Evolutionary conservation across 2,329 filamentous ascomycete genomes (phyloP), one percentile per base, ranked within the genome.

Genomic region (Colletotrichum sp.): DNA sequence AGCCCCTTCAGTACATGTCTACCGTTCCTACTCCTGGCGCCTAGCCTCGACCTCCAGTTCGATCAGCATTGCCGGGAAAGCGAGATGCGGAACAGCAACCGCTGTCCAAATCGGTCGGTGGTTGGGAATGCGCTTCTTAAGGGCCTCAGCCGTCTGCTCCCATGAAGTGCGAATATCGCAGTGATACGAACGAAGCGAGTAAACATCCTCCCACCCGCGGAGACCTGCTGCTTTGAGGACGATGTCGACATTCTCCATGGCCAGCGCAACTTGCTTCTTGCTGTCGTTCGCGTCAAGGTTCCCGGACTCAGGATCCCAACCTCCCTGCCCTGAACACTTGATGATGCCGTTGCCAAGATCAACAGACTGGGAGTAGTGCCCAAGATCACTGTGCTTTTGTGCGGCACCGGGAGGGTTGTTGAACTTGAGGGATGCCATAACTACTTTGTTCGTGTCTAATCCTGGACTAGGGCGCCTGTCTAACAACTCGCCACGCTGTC

Each of bases 201-300:
- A 81, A 2, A 82, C 80, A n/a, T 82, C 81, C 9, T 81, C 80
- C 81, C 80, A 81, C 0, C 80, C 80, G 1, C 77, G 75, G 1
- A 82, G 75, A 6, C 80, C 81, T 3, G 72, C 77, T 1, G 78
- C 71, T 36, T 80, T 72, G 18, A 82, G 80, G 22, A 81, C 77
- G 5, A 69, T 12, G 34, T 82, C 79, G 2, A 81, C 76, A 28
- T 82, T 81, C 59, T 79, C 71, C 3, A 82, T 69, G 0, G 80
- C 77, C 3, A 78, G 39, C n/a, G 36, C 6, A n/a, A 74, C 44
- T 32, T 74, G 66, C 24, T 32, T 36, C 16, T 55, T 24, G 71
- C 16, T 79, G 2, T 81, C 75, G 24, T 70, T 65, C 4, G 77
- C 59, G 36, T 68, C 55, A 9, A 81, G 72, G 10, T 76, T 71